Base-by-base conservation (phyloP, 495 filamentous ascomycete species). In the Oleoguttula mirabilis region DNA sequence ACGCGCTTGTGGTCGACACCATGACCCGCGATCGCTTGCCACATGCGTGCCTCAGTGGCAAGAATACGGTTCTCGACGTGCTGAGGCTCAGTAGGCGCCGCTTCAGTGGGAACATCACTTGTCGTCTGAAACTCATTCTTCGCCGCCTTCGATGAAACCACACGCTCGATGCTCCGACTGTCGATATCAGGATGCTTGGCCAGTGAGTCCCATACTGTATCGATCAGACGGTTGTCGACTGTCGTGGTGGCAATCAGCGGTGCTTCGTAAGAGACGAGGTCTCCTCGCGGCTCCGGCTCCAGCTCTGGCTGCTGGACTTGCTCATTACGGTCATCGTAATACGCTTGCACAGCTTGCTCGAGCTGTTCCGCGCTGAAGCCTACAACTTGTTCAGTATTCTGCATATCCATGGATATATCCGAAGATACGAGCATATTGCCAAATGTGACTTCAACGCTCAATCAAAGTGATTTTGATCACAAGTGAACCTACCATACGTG, bases 1-100 rank as follows among this genome's bases (percentile, higher is more conserved):
- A 92, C 60, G 41, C 73, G 76, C 54, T 73, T 75, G 12, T 74
- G 68, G 58, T 95, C 85, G 17, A 76, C 69, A 12, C 73, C 75
- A 62, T 94, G 88, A 4, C 85, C 86, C 27, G 88, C 72, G 35
- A 94, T 57, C 2, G 82, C 79, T 38, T 75, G 64, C 88, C 88
- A 95, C 22, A 82, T 72, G 33, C 76, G 64, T 32, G 78, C 69
- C 68, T 69, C 38, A 70, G 39, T 23, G 36, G 50, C 4, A 41
- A 45, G 30, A 6, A 41, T 25, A 21, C 33, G 46, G 19, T 40
- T 41, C 16, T 23, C 4, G 24, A 32, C 31, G 23, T 42, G 39
- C 22, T 11, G 10, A 8, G 35, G 15, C n/a, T n/a, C n/a, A n/a
- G n/a, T n/a, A n/a, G n/a, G n/a, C n/a, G n/a, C n/a, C n/a, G n/a